Conservation (phyloP, 2,329 filamentous ascomycete genomes). For the Monosporascus sp. region DNA sequence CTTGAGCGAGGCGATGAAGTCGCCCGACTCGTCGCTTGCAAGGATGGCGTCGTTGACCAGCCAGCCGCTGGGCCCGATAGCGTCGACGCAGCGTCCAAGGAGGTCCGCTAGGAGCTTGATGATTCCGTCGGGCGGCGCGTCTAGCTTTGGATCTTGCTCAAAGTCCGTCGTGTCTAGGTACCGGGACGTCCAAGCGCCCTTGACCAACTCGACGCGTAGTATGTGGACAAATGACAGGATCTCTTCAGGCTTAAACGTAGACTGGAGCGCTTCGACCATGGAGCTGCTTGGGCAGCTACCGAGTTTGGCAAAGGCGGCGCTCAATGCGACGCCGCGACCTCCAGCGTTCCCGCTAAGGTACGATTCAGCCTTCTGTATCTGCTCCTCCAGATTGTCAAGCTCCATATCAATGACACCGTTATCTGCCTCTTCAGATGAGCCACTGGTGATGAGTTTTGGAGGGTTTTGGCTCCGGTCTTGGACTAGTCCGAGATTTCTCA, state of each 20-base stretch:
- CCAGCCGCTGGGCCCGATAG: conserved; percentile 71
- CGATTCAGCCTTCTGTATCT: conserved; percentile 63
- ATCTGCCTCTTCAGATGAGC: conserved; percentile 23
- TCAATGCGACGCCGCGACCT: conserved; percentile 58
- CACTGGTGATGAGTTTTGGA: conserved; percentile 26
- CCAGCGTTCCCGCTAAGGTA: conserved; percentile 61
- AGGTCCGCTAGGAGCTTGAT: conserved; percentile 68
- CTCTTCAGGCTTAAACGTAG: conserved; percentile 60
- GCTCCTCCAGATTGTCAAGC: conserved; percentile 56
- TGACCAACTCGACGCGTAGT: conserved; percentile 66
- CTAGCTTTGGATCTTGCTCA: conserved; percentile 38
- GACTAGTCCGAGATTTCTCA: conserved; percentile 62
- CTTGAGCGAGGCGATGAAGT: conserved; percentile 61
- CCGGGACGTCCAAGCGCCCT: conserved; percentile 69
- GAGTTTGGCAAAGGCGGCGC: conserved; percentile 64
- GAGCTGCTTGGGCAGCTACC: conserved; percentile 56
- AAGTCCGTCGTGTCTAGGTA: conserved; percentile 57
- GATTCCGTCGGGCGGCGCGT: conserved; percentile 58
- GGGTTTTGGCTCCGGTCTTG: conserved; percentile 34
- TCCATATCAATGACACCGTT: conserved; percentile 42
- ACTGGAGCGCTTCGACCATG: conserved; percentile 59
- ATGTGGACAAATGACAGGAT: conserved; percentile 67
- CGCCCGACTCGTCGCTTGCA: conserved; percentile 50
- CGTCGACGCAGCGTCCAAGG: conserved; percentile 68
- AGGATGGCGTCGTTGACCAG: conserved; percentile 55